Percentiles rank a stretch among this genome's conserved stretches.
Evolutionary conservation across 208 protist species (phyloP).

Genomic region (Kentomonas sorsogonicus): DNA sequence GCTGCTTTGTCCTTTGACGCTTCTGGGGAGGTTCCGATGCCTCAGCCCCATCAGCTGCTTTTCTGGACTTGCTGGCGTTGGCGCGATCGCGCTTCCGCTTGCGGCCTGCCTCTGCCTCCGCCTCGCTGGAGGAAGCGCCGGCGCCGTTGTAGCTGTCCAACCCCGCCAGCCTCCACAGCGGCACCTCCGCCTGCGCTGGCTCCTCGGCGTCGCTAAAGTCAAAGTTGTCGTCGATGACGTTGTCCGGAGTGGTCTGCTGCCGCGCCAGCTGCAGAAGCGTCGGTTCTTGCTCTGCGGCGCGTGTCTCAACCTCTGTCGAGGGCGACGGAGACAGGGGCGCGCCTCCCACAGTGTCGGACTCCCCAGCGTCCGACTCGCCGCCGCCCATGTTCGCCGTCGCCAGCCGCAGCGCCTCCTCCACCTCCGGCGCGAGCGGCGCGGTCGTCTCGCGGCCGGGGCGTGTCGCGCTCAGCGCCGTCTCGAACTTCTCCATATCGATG

Average conservation of each 20-base stretch:
- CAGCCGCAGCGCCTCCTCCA: conserved; percentile 41
- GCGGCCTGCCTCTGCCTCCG: too few relatives aligned
- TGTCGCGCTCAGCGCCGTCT: conserved; percentile 34
- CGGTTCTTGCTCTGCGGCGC: background rate
- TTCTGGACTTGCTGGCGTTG: too few relatives aligned
- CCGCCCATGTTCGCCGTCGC: background rate
- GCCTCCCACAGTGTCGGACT: background rate
- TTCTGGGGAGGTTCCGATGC: too few relatives aligned
- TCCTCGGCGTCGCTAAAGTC: background rate
- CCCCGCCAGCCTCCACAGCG: background rate
- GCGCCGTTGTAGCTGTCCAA: too few relatives aligned
- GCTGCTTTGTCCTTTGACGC: too few relatives aligned
- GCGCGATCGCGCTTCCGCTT: too few relatives aligned
- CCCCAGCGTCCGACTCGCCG: background rate
- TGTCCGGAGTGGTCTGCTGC: too few relatives aligned
- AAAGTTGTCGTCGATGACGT: too few relatives aligned
- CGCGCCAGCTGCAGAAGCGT: conserved; percentile 1
- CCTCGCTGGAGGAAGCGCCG: too few relatives aligned
- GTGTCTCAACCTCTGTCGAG: background rate
- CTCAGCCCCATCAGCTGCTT: too few relatives aligned
- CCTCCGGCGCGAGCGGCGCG: conserved; percentile 40
- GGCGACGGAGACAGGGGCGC: background rate
- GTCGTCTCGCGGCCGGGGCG: conserved; percentile 25
- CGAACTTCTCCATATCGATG: conserved; percentile 70
- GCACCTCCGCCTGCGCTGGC: conserved; percentile 2